Evolutionary conservation across 2,329 filamentous ascomycete genomes (phyloP).

Genomic region (Dactylellina drechsleri): DNA sequence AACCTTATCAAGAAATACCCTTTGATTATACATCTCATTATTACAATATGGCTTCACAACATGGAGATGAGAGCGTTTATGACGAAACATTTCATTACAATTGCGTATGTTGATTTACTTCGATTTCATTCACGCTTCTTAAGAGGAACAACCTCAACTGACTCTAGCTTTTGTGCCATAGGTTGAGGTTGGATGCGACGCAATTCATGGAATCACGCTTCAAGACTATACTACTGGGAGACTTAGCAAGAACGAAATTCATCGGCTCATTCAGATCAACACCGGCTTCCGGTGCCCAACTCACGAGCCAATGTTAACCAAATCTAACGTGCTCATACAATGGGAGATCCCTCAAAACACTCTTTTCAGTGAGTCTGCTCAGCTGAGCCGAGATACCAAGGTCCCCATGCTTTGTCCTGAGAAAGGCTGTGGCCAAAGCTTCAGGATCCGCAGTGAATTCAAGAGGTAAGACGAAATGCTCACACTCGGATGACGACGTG

Average conservation of each 20-base stretch:
- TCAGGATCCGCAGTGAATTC: conserved; percentile 40
- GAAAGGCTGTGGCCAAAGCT: conserved; percentile 32
- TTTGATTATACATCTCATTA: conserved; percentile 29
- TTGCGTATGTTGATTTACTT: conserved; percentile 28
- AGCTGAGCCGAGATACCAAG: conserved; percentile 28
- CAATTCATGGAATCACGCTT: conserved; percentile 30
- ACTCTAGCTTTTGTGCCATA: conserved; percentile 5
- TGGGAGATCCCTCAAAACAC: conserved; percentile 41
- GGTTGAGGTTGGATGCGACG: conserved; percentile 34
- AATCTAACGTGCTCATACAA: conserved; percentile 40
- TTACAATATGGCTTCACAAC: conserved; percentile 30
- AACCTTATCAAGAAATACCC: conserved; percentile 16
- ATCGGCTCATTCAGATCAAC: conserved; percentile 42
- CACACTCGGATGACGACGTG: too few species aligned
- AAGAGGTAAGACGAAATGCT: conserved; percentile 20
- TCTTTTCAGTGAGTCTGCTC: conserved; percentile 32
- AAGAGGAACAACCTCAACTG: not conserved
- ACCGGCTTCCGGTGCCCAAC: conserved; percentile 42
- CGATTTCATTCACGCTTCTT: not conserved
- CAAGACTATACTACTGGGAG: conserved; percentile 43
- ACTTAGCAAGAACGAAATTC: conserved; percentile 30
- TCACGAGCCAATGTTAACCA: conserved; percentile 36
- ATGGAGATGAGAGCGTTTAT: conserved; percentile 21
- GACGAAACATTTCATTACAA: conserved; percentile 36
- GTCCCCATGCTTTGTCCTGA: conserved; percentile 41